Evolutionary conservation across 306 rosid species (phyloP).

Genomic region (Geum urbanum): DNA sequence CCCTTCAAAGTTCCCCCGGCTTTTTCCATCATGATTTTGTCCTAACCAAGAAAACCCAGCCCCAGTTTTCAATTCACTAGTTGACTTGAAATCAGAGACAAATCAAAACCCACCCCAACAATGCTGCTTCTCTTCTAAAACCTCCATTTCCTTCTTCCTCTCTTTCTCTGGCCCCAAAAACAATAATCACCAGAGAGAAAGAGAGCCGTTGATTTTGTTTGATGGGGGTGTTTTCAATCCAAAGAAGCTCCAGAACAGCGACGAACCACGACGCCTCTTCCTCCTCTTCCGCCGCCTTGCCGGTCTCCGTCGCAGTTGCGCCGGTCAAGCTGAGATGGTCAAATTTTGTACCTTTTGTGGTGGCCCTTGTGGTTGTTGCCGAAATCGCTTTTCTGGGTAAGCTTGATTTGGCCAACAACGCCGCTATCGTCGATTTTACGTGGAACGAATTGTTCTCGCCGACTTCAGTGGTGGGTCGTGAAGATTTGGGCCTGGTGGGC

Average conservation of each 20-base stretch:
- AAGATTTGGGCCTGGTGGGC: constrained; percentile 29
- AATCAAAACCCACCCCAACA: constrained; percentile 1
- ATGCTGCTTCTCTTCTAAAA: constrained; percentile 3
- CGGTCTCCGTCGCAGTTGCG: constrained; percentile 22
- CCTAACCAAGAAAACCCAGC: too few species aligned
- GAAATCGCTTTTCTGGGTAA: constrained; percentile 80
- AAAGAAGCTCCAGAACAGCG: constrained; percentile 58
- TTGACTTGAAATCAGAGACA: constrained; percentile 14
- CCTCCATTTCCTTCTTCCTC: constrained; percentile 2
- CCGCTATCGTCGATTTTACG: constrained; percentile 63
- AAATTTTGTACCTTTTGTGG: constrained; percentile 56
- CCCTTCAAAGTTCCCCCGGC: too few species aligned
- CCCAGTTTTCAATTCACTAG: too few species aligned
- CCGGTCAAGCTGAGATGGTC: constrained; percentile 54
- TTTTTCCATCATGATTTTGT: too few species aligned
- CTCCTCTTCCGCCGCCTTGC: too few species aligned
- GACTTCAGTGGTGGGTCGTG: constrained; percentile 15
- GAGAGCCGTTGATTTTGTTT: constrained; percentile 5
- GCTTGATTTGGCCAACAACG: constrained; percentile 77
- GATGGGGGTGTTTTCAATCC: constrained; percentile 56
- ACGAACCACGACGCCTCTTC: constrained; percentile 41
- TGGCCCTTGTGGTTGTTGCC: constrained; percentile 66
- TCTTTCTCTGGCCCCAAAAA: constrained; percentile 20
- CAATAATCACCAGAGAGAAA: neutral
- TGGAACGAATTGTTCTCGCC: constrained; percentile 60